phyloP scores from a whole-genome alignment of 352 stramenopile species.

The Phytophthora sansomeana region DNA sequence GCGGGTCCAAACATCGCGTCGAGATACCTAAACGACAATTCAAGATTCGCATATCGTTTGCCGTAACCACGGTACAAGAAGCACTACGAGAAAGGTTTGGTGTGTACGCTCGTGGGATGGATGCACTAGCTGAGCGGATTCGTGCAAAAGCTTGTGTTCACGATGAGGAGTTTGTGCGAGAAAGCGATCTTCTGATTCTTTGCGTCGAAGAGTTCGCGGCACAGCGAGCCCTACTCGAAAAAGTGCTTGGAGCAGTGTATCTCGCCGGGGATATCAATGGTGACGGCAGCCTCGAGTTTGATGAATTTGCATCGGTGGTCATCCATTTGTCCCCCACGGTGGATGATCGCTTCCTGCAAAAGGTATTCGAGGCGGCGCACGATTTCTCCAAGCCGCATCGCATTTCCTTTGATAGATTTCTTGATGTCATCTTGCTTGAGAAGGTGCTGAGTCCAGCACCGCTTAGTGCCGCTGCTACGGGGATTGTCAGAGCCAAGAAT shows the following conservation, averaged over 20 bases:
- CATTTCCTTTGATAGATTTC: slow-evolving; percentile 69
- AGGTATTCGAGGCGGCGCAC: slow-evolving; percentile 66
- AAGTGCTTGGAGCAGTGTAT: slow-evolving; percentile 80
- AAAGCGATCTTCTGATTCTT: slow-evolving; percentile 65
- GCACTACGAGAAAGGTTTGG: slow-evolving; percentile 70
- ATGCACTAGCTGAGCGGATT: slow-evolving; percentile 52
- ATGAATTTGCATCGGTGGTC: slow-evolving; percentile 78
- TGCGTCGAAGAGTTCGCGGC: slow-evolving; percentile 68
- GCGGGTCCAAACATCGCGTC: slow-evolving; percentile 60
- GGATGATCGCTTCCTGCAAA: slow-evolving; percentile 65
- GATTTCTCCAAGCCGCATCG: slow-evolving; percentile 63
- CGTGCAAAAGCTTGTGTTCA: slow-evolving; percentile 39
- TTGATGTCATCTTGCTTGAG: slow-evolving; percentile 69
- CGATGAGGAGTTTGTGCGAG: slow-evolving; percentile 72
- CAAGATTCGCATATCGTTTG: slow-evolving; percentile 64
- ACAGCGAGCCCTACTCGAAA: slow-evolving; percentile 62
- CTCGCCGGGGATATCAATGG: slow-evolving; percentile 70
- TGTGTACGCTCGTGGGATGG: slow-evolving; percentile 64
- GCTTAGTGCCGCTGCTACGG: slow-evolving; percentile 23
- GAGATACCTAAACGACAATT: slow-evolving; percentile 62
- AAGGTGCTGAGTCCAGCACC: slow-evolving; percentile 49
- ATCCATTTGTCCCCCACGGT: slow-evolving; percentile 59
- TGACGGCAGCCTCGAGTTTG: slow-evolving; percentile 74
- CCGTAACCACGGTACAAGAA: slow-evolving; percentile 60
- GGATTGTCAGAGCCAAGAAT: slow-evolving; percentile 34